phyloP scores from a whole-genome alignment of 352 stramenopile species.

The Aphanomyces astaci region DNA sequence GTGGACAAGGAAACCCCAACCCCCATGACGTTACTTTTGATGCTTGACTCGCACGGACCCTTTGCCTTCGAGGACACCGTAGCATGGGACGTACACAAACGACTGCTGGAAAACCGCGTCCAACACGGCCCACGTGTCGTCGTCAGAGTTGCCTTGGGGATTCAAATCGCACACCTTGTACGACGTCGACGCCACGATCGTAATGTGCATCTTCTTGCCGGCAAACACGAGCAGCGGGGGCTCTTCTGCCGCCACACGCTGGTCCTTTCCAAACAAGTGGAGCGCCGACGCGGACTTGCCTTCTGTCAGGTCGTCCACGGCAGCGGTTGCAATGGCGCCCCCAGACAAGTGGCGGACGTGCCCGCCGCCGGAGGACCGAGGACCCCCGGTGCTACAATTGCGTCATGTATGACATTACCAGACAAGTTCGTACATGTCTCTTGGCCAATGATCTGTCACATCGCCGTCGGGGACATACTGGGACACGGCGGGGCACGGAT shows the following conservation, averaged over 20 bases:
- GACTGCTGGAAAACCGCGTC: slow-evolving; percentile 17
- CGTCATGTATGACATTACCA: neutral
- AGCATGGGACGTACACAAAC: slow-evolving; percentile 16
- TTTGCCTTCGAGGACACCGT: slow-evolving; percentile 20
- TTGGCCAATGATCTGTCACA: neutral
- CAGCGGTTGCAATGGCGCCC: neutral
- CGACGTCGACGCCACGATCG: slow-evolving; percentile 19
- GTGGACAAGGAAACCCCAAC: no score
- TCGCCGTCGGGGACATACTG: neutral
- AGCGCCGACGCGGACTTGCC: neutral
- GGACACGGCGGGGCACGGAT: slow-evolving; percentile 10
- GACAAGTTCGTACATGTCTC: neutral
- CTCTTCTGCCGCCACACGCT: neutral
- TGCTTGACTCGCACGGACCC: slow-evolving; percentile 3
- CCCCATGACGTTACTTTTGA: neutral
- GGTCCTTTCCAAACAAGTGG: slow-evolving; percentile 13
- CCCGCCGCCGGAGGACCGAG: neutral
- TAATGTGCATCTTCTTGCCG: slow-evolving; percentile 18
- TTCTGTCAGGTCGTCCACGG: neutral
- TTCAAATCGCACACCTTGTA: slow-evolving; percentile 23
- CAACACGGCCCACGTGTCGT: slow-evolving; percentile 15
- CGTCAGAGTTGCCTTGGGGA: slow-evolving; percentile 2
- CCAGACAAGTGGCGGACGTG: slow-evolving; percentile 4
- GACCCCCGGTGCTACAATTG: neutral
- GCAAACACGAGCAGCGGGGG: slow-evolving; percentile 16